Evolutionary conservation across 139 green algal genomes (phyloP).

Genomic region (Spirogloea muscicola): DNA sequence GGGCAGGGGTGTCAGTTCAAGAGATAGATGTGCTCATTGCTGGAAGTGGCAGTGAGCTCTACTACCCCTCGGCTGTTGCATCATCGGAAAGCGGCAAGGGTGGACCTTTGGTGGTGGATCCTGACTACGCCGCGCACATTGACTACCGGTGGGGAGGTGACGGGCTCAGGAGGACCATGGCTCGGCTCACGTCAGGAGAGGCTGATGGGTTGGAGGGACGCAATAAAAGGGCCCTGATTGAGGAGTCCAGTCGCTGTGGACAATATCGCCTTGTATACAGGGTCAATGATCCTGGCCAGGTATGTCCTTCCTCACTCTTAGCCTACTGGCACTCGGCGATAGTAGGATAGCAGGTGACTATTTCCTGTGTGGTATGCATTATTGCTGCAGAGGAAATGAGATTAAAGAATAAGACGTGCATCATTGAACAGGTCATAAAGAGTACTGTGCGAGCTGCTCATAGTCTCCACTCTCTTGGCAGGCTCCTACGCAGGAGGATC

Average conservation of each 20-base stretch:
- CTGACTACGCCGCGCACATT: constrained; percentile 57
- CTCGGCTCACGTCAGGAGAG: background rate
- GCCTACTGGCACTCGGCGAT: background rate
- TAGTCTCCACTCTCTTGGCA: no score
- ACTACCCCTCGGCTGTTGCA: constrained; percentile 6
- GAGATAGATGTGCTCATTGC: constrained; percentile 59
- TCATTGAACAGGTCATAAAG: no score
- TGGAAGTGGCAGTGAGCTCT: constrained; percentile 59
- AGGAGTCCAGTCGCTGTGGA: background rate
- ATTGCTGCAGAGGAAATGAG: no score
- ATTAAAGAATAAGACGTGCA: no score
- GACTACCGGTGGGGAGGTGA: constrained; percentile 59
- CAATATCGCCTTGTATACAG: background rate
- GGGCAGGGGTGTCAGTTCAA: constrained; percentile 17
- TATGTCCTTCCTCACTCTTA: constrained; percentile 8
- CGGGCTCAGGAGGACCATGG: constrained; percentile 29
- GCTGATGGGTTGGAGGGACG: background rate
- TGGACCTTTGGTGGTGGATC: constrained; percentile 37
- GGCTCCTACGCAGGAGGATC: constrained; percentile 9
- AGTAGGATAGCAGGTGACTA: no score
- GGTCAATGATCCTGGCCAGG: constrained; percentile 15
- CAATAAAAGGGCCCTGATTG: background rate
- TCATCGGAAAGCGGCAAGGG: background rate
- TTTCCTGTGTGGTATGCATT: no score
- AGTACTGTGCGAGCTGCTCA: no score